A percentile compares a stretch with the other conserved stretches of the same genome.
These are phyloP conservation scores for Trifolium fragiferum DNA, from an alignment of 306 rosid species.

Conservation along the genomic window DNA sequence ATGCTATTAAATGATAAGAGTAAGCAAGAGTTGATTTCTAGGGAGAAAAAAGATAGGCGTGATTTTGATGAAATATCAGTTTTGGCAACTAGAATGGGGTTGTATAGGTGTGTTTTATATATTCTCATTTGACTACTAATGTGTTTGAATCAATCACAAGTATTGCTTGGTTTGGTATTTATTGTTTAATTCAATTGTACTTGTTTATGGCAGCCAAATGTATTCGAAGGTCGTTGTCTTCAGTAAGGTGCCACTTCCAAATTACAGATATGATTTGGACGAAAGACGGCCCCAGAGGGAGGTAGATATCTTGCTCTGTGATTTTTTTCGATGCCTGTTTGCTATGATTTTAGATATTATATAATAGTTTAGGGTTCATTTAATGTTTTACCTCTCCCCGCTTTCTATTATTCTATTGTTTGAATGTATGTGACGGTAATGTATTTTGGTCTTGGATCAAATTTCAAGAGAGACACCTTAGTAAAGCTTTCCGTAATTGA, in stretches of 20 bases:
- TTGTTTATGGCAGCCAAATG: conserved; percentile 73
- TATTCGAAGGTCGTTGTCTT: conserved; percentile 83
- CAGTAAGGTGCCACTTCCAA: conserved; percentile 89
- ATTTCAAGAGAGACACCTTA: conserved; percentile 28
- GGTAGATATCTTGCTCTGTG: conserved; percentile 55
- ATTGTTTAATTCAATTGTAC: conserved; percentile 14
- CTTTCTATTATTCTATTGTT: conserved; percentile 1
- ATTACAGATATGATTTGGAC: conserved; percentile 95
- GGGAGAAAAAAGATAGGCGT: conserved; percentile 87
- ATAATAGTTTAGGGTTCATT: conserved; percentile 17
- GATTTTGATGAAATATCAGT: conserved; percentile 75
- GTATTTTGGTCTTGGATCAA: neutral
- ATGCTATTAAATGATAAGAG: conserved; percentile 65
- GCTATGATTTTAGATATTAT: conserved; percentile 14
- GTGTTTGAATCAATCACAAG: conserved; percentile 2
- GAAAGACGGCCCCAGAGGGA: conserved; percentile 92
- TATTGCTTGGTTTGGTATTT: neutral
- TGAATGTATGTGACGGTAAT: conserved; percentile 17
- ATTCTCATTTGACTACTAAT: neutral
- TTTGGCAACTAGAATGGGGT: conserved; percentile 81
- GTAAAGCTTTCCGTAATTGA: conserved; percentile 51
- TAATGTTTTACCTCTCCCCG: neutral
- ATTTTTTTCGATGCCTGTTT: conserved; percentile 6
- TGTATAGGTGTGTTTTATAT: conserved; percentile 63
- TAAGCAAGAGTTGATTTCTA: conserved; percentile 75